These are phyloP conservation scores for Botryotinia globosa DNA, from an alignment of 2,329 filamentous ascomycete species.

Conservation along the genomic window DNA sequence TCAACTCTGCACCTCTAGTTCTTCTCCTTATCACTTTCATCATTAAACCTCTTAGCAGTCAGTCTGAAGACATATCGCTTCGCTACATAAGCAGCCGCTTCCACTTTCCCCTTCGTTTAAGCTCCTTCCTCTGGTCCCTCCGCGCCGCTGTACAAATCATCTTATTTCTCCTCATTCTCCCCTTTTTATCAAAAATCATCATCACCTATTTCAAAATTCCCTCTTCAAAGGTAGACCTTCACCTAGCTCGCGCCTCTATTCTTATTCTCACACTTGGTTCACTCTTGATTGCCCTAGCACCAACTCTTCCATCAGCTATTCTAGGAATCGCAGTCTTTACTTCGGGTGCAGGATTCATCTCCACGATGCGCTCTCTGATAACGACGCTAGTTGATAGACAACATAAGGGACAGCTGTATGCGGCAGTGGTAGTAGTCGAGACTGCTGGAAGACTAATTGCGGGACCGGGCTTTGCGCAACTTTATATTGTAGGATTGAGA, in stretches of 20 bases:
- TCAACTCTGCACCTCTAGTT: constrained; percentile 32
- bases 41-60: constrained; percentile 21
- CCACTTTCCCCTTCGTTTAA: constrained; percentile 28
- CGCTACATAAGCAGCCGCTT: constrained; percentile 36
- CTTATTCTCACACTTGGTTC: constrained; percentile 27
- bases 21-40: constrained; percentile 36
- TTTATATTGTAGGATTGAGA: constrained; percentile 32
- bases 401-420: constrained; percentile 33
- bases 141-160: constrained; percentile 32
- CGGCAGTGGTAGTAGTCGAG: constrained; percentile 32
- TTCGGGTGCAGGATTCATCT: constrained; percentile 29
- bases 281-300: constrained; percentile 27
- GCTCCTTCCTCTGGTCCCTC: constrained; percentile 32
- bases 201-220: constrained; percentile 25
- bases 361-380: constrained; percentile 28
- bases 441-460: constrained; percentile 28
- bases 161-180: constrained; percentile 30
- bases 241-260: constrained; percentile 28
- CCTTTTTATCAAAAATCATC: constrained; percentile 28
- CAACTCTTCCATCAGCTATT: constrained; percentile 29
- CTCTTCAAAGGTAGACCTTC: constrained; percentile 29
- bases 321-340: constrained; percentile 31
- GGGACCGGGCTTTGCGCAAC: constrained; percentile 28
- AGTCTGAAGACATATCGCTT: constrained; percentile 26
- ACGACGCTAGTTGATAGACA: constrained; percentile 32